Conservation (phyloP, 345 rosid genomes). For the Corymbia maculata region DNA sequence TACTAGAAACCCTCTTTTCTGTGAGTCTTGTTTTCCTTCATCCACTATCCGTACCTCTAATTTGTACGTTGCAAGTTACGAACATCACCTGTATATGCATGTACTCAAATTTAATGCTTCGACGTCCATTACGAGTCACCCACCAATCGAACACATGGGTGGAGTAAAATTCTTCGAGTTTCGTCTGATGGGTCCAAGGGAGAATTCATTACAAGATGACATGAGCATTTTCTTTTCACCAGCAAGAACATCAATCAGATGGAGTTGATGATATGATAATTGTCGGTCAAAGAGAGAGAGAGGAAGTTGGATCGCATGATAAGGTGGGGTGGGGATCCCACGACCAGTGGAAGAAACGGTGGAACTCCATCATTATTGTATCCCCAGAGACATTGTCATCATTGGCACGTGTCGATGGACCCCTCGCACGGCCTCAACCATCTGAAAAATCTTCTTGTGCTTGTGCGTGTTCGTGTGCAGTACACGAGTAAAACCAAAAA, state of each 20-base stretch:
- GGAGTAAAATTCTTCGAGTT: not conserved
- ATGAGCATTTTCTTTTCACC: not conserved
- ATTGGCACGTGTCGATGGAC: constrained; percentile 1
- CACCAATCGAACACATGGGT: not conserved
- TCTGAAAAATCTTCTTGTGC: not conserved
- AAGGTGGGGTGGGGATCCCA: not conserved
- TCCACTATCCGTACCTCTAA: not conserved
- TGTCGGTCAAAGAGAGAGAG: not conserved
- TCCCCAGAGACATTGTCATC: not conserved
- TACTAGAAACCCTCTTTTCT: not conserved
- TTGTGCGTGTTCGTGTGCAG: not conserved
- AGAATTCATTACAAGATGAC: not conserved
- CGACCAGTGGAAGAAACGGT: not conserved
- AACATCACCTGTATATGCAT: not conserved
- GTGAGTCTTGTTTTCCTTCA: not conserved
- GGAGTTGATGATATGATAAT: not conserved
- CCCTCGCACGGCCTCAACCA: not conserved
- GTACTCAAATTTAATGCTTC: not conserved
- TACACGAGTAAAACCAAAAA: not conserved
- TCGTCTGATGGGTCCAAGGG: not conserved
- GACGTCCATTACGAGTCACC: not conserved
- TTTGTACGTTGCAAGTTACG: not conserved
- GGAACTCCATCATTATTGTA: not conserved
- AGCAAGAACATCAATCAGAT: not conserved
- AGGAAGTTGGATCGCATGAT: not conserved